Percentiles rank a stretch among this genome's conserved stretches.
Conservation (phyloP, 208 protist species). For the Leishmania arabica region DNA sequence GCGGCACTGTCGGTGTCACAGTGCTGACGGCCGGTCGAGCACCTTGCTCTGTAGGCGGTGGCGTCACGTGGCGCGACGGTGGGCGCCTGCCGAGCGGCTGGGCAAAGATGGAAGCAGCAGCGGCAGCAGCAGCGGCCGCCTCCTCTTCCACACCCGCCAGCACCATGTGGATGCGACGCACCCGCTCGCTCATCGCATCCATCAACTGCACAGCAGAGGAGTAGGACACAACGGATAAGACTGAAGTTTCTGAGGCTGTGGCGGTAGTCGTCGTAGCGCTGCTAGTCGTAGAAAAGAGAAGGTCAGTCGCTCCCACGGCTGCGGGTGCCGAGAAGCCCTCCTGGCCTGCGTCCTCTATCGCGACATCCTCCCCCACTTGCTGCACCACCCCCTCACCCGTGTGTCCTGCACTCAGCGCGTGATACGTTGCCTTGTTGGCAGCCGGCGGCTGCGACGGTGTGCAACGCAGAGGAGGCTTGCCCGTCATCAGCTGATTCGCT, state of each 20-base stretch:
- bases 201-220: slow-evolving; percentile 28
- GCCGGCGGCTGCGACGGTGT: background rate
- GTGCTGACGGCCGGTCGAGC: background rate
- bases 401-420: background rate
- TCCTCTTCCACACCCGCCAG: slow-evolving; percentile 24
- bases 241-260: background rate
- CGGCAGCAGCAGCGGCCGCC: background rate
- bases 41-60: background rate
- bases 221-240: slow-evolving; percentile 7
- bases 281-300: background rate
- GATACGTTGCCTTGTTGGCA: background rate
- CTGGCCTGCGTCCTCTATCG: background rate
- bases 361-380: background rate
- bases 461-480: background rate
- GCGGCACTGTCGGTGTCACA: too few species aligned
- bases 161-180: slow-evolving; percentile 50
- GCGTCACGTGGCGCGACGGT: background rate
- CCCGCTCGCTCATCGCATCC: slow-evolving; percentile 51
- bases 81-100: background rate
- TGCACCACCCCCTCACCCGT: background rate
- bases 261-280: background rate
- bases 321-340: background rate
- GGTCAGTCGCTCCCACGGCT: background rate
- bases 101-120: background rate
- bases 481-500: slow-evolving; percentile 7